A percentile compares a stretch with the other conserved stretches of the same genome.
phyloP scores from a whole-genome alignment of 345 rosid genomes.

The Lepidium didymum region DNA sequence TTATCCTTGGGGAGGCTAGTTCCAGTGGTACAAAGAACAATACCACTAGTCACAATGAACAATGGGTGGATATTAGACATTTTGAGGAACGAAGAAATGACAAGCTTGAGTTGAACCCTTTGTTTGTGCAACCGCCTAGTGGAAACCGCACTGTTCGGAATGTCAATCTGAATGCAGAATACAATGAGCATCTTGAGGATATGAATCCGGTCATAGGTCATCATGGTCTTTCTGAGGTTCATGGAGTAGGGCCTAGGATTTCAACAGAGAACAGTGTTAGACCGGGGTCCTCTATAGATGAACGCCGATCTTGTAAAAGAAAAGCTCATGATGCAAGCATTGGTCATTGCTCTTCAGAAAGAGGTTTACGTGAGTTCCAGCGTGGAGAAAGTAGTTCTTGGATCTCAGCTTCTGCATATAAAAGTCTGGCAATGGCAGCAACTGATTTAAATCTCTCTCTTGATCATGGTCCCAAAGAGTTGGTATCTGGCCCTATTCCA shows the following conservation, averaged over 20 bases:
- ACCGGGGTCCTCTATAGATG: slow-evolving; percentile 45
- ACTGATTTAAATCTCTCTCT: slow-evolving; percentile 38
- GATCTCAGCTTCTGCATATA: slow-evolving; percentile 31
- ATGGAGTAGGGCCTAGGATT: slow-evolving; percentile 30
- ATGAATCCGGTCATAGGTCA: slow-evolving; percentile 35
- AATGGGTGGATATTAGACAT: slow-evolving; percentile 37
- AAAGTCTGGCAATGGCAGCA: slow-evolving; percentile 30
- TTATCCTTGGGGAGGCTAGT: slow-evolving; percentile 36
- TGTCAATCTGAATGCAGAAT: slow-evolving; percentile 55
- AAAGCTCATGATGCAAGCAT: slow-evolving; percentile 60
- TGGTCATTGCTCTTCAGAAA: slow-evolving; percentile 53
- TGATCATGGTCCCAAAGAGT: slow-evolving; percentile 41
- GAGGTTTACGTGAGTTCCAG: slow-evolving; percentile 50
- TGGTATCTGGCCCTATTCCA: slow-evolving; percentile 30
- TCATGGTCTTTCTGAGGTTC: slow-evolving; percentile 33
- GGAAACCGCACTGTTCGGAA: slow-evolving; percentile 32
- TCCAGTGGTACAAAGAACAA: slow-evolving; percentile 40
- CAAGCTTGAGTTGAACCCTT: slow-evolving; percentile 32
- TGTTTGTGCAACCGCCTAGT: slow-evolving; percentile 39
- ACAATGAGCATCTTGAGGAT: slow-evolving; percentile 41
- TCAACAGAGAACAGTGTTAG: slow-evolving; percentile 35
- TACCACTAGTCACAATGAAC: slow-evolving; percentile 31
- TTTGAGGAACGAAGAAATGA: slow-evolving; percentile 45
- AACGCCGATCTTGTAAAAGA: slow-evolving; percentile 69
- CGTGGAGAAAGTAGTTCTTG: slow-evolving; percentile 47